These are phyloP conservation scores for Rhododendron mucronatum DNA, from an alignment of 148 eudicot genomes.

Conservation along the genomic window DNA sequence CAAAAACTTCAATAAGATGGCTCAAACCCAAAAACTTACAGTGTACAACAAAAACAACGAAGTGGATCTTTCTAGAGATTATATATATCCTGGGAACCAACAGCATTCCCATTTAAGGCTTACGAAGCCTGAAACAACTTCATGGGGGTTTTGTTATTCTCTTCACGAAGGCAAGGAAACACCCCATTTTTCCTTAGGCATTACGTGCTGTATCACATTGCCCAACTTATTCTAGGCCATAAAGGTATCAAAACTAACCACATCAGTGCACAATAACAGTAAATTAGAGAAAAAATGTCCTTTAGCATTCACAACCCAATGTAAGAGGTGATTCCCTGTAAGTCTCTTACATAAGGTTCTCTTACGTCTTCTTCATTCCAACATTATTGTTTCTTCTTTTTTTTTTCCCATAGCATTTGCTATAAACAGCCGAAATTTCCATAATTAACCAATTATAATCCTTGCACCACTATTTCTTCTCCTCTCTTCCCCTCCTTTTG, in stretches of 20 bases:
- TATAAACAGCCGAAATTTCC: not conserved
- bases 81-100: not conserved
- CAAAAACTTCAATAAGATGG: not conserved
- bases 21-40: not conserved
- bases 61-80: not conserved
- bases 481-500: not conserved
- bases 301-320: not conserved
- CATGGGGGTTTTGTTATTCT: not conserved
- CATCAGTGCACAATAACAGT: not conserved
- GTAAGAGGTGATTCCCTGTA: not conserved
- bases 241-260: not conserved
- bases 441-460: not conserved
- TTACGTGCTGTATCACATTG: not conserved
- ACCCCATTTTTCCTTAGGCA: not conserved
- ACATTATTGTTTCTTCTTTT: not conserved
- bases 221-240: not conserved
- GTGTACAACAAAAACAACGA: not conserved
- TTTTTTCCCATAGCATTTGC: not conserved
- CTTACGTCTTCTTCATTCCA: not conserved
- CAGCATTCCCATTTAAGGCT: not conserved
- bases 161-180: not conserved
- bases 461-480: not conserved
- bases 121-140: not conserved
- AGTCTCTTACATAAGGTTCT: not conserved
- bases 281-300: not conserved